Evolutionary conservation across 176 grass and related monocot genomes (phyloP), one percentile per base, ranked within the genome.

Genomic region (Puya raimondii): DNA sequence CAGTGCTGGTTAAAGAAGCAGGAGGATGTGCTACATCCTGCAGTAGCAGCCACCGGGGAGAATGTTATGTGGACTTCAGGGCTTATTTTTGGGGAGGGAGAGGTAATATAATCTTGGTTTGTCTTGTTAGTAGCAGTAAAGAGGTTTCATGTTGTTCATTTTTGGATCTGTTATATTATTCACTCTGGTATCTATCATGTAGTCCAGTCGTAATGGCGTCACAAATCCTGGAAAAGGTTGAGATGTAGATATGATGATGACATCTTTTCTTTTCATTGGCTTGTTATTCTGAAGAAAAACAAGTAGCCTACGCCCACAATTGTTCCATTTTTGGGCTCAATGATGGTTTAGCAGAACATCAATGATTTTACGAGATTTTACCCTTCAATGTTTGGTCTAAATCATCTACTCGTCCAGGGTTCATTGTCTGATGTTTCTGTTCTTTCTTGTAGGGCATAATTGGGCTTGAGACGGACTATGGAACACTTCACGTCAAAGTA

Each of bases 1-100:
- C 78, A 96, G 92, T 96, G 86, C 67, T 96, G 92, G 92, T 71
- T 96, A 52, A 91, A 96, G 83, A 85, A 91, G 74, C 92, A 96
- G 53, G 80, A 83, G 7, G 86, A 96, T 80, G 85, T 73, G 42
- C 50, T 92, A 63, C 59, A 81, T 23, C 88, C 92, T 70, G 61
- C 84, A 54, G 14, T 96, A 12, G 33, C 78, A 13, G 79, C 76
- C 1, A 80, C 50, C n/a, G 92, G 85, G 26, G 79, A 87, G 47
- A 67, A 85, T 29, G 76, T 83, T 25, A 92, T 92, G 76, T 92
- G 92, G 88, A 91, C 92, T 71, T 96, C 92, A 50, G 92, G 92
- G 53, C 76, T 89, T 29, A 66, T 92, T 50, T 89, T 87, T 69
- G 73, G 59, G 58, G 81, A 85, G 83, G 68, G 73, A 65, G 73